Percentiles rank a stretch among this genome's conserved stretches.
phyloP scores from a whole-genome alignment of 75 land plant species.

The Sequoia sempervirens region DNA sequence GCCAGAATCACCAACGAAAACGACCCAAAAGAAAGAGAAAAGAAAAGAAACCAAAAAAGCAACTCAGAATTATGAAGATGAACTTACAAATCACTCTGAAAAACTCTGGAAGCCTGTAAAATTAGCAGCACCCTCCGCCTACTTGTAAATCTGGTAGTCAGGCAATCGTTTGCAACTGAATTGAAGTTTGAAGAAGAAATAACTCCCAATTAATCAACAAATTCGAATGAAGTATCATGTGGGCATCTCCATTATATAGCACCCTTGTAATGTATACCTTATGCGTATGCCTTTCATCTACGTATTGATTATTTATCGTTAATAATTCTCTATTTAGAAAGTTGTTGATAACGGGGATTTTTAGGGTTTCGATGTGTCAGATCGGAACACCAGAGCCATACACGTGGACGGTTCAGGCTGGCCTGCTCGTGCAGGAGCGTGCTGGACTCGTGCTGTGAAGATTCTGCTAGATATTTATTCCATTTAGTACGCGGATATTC shows the following conservation, averaged over 20 bases:
- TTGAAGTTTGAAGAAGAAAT: not conserved
- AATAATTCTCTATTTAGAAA: not conserved
- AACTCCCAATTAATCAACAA: not conserved
- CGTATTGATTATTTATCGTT: not conserved
- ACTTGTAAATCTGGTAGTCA: not conserved
- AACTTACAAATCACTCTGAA: not conserved
- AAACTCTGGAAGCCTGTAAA: not conserved
- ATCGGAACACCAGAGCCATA: no score
- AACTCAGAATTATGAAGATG: not conserved
- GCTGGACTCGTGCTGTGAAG: not conserved
- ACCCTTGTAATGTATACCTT: not conserved
- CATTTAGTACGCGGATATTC: not conserved
- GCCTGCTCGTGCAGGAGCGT: not conserved
- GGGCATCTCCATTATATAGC: no score
- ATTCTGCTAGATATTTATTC: not conserved
- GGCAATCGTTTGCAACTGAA: not conserved
- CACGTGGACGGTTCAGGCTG: constrained; percentile 3
- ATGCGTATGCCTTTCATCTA: not conserved
- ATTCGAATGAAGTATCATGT: not conserved
- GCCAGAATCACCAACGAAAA: not conserved
- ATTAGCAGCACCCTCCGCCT: not conserved
- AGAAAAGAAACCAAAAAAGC: not conserved
- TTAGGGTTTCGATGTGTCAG: not conserved
- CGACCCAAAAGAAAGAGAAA: not conserved
- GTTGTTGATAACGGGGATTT: not conserved